Percentiles rank a stretch among this genome's conserved stretches.
Evolutionary conservation across 345 rosid species (phyloP).

Genomic region (Hypericum androsaemum): DNA sequence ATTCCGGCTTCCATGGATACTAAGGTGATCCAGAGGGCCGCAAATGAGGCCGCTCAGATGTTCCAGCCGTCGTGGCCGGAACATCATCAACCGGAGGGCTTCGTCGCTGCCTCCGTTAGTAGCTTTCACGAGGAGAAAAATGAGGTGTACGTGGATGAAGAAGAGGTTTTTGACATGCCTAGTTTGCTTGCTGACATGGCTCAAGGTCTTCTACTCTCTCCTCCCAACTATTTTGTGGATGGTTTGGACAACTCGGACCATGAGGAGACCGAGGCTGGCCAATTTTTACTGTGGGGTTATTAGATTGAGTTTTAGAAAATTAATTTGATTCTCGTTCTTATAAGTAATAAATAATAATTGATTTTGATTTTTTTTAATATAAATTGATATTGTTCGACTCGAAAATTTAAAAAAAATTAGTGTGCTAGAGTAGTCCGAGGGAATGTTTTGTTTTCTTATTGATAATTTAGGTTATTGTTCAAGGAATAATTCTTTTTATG

Average conservation of each 20-base stretch:
- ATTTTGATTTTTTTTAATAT: no score
- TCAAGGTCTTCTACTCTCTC: slow-evolving; percentile 54
- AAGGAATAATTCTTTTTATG: no score
- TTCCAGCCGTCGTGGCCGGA: slow-evolving; percentile 22
- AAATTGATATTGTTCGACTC: no score
- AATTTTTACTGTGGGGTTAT: no score
- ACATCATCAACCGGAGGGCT: slow-evolving; percentile 12
- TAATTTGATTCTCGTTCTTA: no score
- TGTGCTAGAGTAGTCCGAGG: no score
- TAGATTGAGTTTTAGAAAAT: no score
- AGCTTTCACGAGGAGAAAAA: background rate
- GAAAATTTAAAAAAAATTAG: no score
- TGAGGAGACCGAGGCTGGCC: no score
- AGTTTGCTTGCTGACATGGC: slow-evolving; percentile 42
- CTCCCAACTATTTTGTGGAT: slow-evolving; percentile 10
- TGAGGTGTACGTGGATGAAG: slow-evolving; percentile 25
- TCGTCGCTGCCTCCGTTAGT: slow-evolving; percentile 4
- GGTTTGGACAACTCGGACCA: background rate
- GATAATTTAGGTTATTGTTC: no score
- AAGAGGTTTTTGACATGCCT: slow-evolving; percentile 35
- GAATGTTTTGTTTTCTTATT: no score
- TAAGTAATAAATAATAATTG: no score
- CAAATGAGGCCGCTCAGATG: slow-evolving; percentile 45
- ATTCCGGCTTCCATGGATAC: slow-evolving; percentile 38
- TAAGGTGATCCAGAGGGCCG: slow-evolving; percentile 32